Base-by-base conservation (phyloP, 768 basidiomycete genomes). In the Boletus rubroflammeus region DNA sequence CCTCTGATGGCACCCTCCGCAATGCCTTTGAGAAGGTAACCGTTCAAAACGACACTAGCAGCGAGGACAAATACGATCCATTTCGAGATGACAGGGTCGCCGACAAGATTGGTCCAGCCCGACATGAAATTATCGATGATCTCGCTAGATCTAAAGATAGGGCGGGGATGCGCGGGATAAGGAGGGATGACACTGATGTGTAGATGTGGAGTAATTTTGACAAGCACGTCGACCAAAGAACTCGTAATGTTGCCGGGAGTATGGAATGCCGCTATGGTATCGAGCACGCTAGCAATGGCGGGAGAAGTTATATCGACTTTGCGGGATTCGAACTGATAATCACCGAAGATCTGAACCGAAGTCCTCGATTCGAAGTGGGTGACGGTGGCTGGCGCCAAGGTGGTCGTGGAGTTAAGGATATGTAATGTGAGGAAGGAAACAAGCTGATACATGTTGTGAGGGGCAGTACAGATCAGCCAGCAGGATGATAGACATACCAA, bases 21-120 rank as follows among this genome's bases (percentile, higher is more conserved):
- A 40, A 90, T 87, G 5, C 88, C 89, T 71, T 93, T 95, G 54
- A 99, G 80, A 15, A 98, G 78, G 66, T 92, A 98, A 4, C 94
- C 95, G 58, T 99, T 99, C 53, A 99, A 77, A 52, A 86, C 81
- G 54, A 98, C 88, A 55, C 87, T 90, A 55, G 96, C 80, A 3
- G 85, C 88, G 23, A 99, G 82, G 15, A 90, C 78, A 52, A 91
- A 79, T 46, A 98, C 90, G 67, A 98, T 94, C 89, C 92, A 95
- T 75, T 98, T 98, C 63, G 83, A 86, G 57, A 98, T 73, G 47
- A 98, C 82, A 1, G 96, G 96, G 66, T 99, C 96, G 35, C 93
- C 93, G 47, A 98, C 93, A 59, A 98, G 84, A 14, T 77, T 75
- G 9, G 92, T 91, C 95, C 95, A 98, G 4, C 82, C 80, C 40